A percentile compares a stretch with the other conserved stretches of the same genome.
These are phyloP conservation scores for Blechomonas ayalai DNA, from an alignment of 208 protist species.

Conservation along the genomic window DNA sequence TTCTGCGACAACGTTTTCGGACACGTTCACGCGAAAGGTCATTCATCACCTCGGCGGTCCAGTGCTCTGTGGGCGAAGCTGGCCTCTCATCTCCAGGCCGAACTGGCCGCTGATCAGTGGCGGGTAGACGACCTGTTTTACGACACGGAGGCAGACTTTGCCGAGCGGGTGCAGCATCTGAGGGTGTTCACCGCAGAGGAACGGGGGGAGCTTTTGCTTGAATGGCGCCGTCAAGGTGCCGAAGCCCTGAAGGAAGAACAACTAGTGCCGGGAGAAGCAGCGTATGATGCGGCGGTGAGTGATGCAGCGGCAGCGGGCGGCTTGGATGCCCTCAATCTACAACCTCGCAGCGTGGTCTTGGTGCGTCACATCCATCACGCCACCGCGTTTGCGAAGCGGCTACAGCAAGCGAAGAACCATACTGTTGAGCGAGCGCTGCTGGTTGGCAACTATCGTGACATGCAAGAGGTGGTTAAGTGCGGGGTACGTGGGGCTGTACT, in stretches of 20 bases:
- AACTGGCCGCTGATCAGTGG: background rate
- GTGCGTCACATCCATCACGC: constrained; percentile 56
- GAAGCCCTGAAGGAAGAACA: constrained; percentile 32
- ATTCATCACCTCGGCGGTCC: too few species aligned
- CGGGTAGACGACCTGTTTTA: background rate
- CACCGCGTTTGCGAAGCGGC: constrained; percentile 22
- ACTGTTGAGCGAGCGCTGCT: constrained; percentile 49
- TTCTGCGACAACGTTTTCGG: too few species aligned
- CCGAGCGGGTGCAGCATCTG: constrained; percentile 4
- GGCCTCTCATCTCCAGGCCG: background rate
- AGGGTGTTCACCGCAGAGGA: constrained; percentile 14
- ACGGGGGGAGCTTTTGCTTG: constrained; percentile 27
- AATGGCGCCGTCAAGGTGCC: constrained; percentile 37
- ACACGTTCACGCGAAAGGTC: too few species aligned
- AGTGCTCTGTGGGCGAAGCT: too few species aligned
- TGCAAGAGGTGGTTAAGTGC: constrained; percentile 24
- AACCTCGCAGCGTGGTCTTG: constrained; percentile 27
- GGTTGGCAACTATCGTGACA: constrained; percentile 30
- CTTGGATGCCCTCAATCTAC: constrained; percentile 45
- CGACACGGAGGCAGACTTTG: constrained; percentile 1
- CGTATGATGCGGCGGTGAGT: constrained; percentile 32
- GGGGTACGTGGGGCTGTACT: constrained; percentile 12
- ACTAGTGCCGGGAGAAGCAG: constrained; percentile 25
- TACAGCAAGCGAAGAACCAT: constrained; percentile 16
- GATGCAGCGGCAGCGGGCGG: constrained; percentile 36